Evolutionary conservation across 2,329 filamentous ascomycete genomes (phyloP).

Genomic region (Neurospora sp.): DNA sequence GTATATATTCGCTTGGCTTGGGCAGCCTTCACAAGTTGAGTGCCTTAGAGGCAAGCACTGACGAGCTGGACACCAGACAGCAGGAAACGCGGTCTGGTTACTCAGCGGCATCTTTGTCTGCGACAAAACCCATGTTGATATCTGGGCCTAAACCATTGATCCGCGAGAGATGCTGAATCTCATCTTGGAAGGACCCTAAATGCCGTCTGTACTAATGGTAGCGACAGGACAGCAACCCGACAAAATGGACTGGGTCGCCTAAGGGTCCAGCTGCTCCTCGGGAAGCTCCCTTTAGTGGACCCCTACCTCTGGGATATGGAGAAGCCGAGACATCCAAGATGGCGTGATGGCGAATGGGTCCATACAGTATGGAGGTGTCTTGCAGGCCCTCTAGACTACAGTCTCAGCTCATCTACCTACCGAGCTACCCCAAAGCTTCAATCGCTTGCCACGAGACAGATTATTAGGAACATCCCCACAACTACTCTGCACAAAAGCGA

Average conservation of each 20-base stretch:
- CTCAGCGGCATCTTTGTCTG: neutral
- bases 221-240: neutral
- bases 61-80: neutral
- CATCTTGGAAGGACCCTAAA: neutral
- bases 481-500: neutral
- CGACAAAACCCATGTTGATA: neutral
- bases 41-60: neutral
- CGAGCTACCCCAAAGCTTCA: neutral
- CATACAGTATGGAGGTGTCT: neutral
- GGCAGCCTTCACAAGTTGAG: neutral
- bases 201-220: neutral
- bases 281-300: neutral
- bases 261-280: neutral
- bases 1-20: neutral
- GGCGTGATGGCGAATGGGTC: neutral
- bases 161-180: no score
- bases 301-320: neutral
- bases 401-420: neutral
- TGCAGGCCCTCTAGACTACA: neutral
- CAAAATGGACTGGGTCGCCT: neutral
- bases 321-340: neutral
- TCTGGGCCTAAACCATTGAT: neutral
- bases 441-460: neutral
- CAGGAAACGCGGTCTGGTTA: neutral
- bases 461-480: neutral